Evolutionary conservation across 345 rosid genomes (phyloP).

Genomic region (Triadica sebifera): DNA sequence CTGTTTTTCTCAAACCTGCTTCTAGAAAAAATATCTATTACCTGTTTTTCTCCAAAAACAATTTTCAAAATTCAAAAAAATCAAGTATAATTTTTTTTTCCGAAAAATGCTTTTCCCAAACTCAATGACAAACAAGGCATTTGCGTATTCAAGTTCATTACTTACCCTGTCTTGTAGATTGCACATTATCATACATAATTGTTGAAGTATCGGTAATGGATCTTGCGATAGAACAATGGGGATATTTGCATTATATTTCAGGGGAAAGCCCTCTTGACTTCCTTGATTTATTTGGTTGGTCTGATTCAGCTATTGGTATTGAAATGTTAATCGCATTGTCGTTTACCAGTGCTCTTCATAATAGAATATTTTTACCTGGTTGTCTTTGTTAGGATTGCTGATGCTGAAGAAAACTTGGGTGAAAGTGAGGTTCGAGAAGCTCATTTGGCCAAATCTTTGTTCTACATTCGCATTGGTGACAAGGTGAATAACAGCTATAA

Average conservation of each 20-base stretch:
- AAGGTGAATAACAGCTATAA: conserved; percentile 46
- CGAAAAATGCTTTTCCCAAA: too few relatives aligned
- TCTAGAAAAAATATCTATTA: too few relatives aligned
- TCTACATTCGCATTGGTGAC: conserved; percentile 78
- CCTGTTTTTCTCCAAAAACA: too few relatives aligned
- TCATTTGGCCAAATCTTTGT: conserved; percentile 90
- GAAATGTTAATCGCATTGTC: background rate
- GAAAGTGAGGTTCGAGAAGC: conserved; percentile 99
- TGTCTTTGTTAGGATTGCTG: conserved; percentile 67
- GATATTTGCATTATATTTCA: background rate
- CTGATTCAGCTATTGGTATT: background rate
- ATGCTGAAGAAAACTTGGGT: conserved; percentile 96
- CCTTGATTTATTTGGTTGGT: background rate
- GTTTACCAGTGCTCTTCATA: background rate
- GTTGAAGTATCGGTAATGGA: background rate
- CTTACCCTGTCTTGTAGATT: too few relatives aligned
- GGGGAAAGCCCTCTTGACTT: background rate
- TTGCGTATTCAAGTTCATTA: background rate
- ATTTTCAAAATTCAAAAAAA: too few relatives aligned
- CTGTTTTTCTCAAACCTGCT: too few relatives aligned
- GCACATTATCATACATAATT: background rate
- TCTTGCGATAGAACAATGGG: conserved; percentile 2
- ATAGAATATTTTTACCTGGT: background rate
- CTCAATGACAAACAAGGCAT: too few relatives aligned
- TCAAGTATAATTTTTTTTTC: too few relatives aligned